A percentile compares a stretch with the other conserved stretches of the same genome.
Conservation (phyloP, 2,329 filamentous ascomycete species). For the Trichoderma sp. region DNA sequence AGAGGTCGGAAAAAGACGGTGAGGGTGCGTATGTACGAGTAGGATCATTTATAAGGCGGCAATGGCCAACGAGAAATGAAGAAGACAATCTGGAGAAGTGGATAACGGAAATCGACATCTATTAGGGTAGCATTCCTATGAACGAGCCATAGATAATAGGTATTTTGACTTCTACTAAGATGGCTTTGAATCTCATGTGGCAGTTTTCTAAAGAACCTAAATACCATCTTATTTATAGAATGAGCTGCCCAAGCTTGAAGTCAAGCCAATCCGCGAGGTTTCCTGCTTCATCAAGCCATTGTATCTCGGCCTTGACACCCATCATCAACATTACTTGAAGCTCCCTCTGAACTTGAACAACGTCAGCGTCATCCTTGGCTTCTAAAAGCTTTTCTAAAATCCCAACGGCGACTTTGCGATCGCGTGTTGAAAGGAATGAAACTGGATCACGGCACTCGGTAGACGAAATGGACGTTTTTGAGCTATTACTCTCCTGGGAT, state of each 20-base stretch:
- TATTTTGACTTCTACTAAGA: background rate
- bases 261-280: slow-evolving; percentile 55
- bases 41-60: no score
- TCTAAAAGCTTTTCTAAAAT: slow-evolving; percentile 51
- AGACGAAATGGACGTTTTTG: slow-evolving; percentile 32
- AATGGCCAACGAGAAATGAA: no score
- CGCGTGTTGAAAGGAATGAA: slow-evolving; percentile 51
- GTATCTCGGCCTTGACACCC: slow-evolving; percentile 76
- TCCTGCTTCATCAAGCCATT: slow-evolving; percentile 63
- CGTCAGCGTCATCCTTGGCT: slow-evolving; percentile 34
- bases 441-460: slow-evolving; percentile 35
- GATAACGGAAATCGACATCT: background rate
- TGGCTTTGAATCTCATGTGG: background rate
- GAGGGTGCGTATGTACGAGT: background rate
- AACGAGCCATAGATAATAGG: no score
- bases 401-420: slow-evolving; percentile 58
- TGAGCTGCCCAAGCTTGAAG: slow-evolving; percentile 36
- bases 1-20: background rate
- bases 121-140: background rate
- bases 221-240: background rate
- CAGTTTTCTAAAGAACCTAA: background rate
- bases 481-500: background rate
- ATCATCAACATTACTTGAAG: slow-evolving; percentile 74
- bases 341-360: slow-evolving; percentile 52
- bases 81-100: background rate